Evolutionary conservation across 441 rosid species (phyloP), one percentile per base, ranked within the genome.

Genomic region (Euphorbia celastroides): DNA sequence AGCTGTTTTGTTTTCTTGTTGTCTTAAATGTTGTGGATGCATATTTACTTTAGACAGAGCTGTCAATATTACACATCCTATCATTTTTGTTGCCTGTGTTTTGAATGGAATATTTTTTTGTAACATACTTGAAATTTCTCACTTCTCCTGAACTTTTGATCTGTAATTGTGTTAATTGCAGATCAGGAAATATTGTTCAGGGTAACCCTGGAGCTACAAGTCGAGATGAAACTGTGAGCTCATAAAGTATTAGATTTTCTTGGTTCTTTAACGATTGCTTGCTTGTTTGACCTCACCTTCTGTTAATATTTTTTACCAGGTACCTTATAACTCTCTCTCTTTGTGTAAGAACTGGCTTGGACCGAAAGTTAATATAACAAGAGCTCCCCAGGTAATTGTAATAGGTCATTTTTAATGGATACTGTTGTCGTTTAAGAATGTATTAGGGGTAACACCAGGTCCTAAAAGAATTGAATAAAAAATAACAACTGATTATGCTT

Each of bases 311-410:
- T 70, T 30, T 72, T 57, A n/a, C 48, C 83, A 92, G 99, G 99
- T 92, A 52, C 87, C 99, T 1, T 94, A 94, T 73, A 83, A 90
- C 81, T 94, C 99, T 71, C 91, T 94, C 62, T 88, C 99, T 71
- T 84, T 88, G 84, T 94, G 99, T 84, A 94, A 94, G 85, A 84
- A 78, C 78, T 94, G 98, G 99, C 92, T 94, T 44, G 99, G 99
- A 69, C 79, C 89, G 62, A 84, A 76, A 77, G 97, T 92, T 60
- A 94, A 94, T 77, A 80, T 92, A 78, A 94, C 97, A 61, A 89
- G 91, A 79, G 86, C 97, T 66, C 99, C 98, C 17, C 99, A 94
- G 97, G 99, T 92, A 81, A 54, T 36, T 50, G 7, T 19, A 48
- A 23, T 54, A 11, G 10, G 10, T 34, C n/a, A 31, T 8, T 46